A percentile compares a stretch with the other conserved stretches of the same genome.
Evolutionary conservation across 2,329 filamentous ascomycete genomes (phyloP).

Genomic region (Nothophoma quercina): DNA sequence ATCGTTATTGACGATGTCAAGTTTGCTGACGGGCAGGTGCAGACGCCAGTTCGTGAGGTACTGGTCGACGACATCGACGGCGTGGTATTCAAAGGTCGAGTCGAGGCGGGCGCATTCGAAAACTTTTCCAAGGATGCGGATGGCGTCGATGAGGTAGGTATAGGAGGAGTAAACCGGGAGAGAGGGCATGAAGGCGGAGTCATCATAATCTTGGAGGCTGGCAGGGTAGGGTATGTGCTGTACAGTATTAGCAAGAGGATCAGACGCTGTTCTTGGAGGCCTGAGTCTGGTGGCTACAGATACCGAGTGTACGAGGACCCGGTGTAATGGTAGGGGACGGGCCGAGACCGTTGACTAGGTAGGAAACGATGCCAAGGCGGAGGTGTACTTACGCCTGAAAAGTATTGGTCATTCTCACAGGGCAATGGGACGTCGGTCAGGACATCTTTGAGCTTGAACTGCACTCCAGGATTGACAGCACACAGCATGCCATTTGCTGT

Average conservation of each 20-base stretch:
- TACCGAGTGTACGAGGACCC: background rate
- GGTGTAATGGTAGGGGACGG: background rate
- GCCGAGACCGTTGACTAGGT: conserved; percentile 5
- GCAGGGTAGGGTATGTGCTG: conserved; percentile 46
- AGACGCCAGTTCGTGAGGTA: conserved; percentile 78
- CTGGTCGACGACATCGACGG: conserved; percentile 64
- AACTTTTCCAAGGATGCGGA: conserved; percentile 78
- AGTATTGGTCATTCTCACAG: conserved; percentile 80
- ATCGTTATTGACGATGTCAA: conserved; percentile 72
- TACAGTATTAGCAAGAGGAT: conserved; percentile 9
- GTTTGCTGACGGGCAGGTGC: conserved; percentile 77
- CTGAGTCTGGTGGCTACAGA: background rate
- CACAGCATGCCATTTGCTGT: conserved; percentile 86
- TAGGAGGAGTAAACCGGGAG: conserved; percentile 81
- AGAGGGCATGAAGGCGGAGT: conserved; percentile 73
- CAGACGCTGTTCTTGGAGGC: background rate
- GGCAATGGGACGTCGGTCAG: conserved; percentile 75
- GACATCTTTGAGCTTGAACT: conserved; percentile 73
- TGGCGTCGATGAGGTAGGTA: conserved; percentile 82
- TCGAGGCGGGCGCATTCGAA: conserved; percentile 60
- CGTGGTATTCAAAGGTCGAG: conserved; percentile 50
- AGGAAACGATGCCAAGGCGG: conserved; percentile 19
- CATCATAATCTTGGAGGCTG: conserved; percentile 78
- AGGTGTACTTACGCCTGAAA: conserved; percentile 44
- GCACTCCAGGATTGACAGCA: conserved; percentile 76